Evolutionary conservation across 2,329 filamentous ascomycete genomes (phyloP), one percentile per base, ranked within the genome.

Genomic region (Claviceps capensis): DNA sequence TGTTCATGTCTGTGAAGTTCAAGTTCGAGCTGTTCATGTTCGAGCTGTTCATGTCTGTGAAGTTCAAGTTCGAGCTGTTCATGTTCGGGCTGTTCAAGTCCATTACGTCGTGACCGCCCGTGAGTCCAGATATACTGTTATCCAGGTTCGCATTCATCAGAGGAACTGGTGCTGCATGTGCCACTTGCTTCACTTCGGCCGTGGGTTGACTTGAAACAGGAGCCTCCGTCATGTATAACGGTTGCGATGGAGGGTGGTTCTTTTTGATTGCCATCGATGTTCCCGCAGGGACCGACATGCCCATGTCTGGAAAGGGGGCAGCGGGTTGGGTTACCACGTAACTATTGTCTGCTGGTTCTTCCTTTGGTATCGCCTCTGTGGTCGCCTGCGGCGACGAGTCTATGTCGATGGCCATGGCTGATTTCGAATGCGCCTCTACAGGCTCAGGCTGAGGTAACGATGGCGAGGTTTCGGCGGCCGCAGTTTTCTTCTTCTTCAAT

Each of bases 221-320:
- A 16, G 19, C 22, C 14, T 40, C 43, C 36, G 34, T 23, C n/a
- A 37, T 22, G 50, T 44, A 17, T 19, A 44, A 23, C 13, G 34
- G 37, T 11, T 42, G 53, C 3, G 49, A 47, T 36, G 55, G 45
- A 3, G 51, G 49, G 14, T 53, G 44, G 36, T 62, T 61, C 14
- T 61, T 55, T 49, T 64, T 64, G 36, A 61, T 51, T 8, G 45
- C 43, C 3, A 53, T 47, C 13, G 58, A 54, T 16, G 54, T 34
- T 22, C 60, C 58, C 6, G 55, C 44, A 5, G 55, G 9, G 9
- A 64, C 42, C 19, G 41, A 34, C n/a, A 50, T 62, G 30, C 74
- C 75, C 75, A 79, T 79, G 56, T 79, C 74, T 2, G 77, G 74
- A 55, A 80, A 74, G 0, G 78, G 72, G 16, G 78, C 78, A 49